Conservation (phyloP, 805 yeast species). For the Nakazawaea ishiwadae region DNA sequence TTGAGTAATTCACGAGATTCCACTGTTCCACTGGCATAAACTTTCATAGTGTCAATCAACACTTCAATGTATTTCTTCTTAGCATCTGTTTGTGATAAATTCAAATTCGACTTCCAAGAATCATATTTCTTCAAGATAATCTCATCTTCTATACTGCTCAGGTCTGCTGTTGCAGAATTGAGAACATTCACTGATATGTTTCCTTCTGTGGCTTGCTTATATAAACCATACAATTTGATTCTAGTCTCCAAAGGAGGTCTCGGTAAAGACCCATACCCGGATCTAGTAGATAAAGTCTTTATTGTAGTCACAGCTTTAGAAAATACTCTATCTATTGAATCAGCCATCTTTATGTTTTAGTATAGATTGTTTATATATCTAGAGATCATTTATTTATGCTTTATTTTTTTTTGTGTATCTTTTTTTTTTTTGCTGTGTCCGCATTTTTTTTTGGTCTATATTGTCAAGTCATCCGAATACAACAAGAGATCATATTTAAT, state of each 20-base stretch:
- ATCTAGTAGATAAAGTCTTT: constrained; percentile 60
- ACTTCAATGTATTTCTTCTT: constrained; percentile 64
- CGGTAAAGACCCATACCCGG: constrained; percentile 59
- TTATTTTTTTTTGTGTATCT: background rate
- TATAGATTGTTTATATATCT: background rate
- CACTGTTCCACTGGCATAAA: constrained; percentile 61
- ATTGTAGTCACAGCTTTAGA: constrained; percentile 80
- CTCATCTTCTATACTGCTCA: constrained; percentile 49
- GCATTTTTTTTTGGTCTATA: too few species aligned
- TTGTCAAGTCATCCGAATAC: too few species aligned
- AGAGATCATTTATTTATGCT: background rate
- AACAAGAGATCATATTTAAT: too few species aligned
- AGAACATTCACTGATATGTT: constrained; percentile 58
- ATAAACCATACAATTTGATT: constrained; percentile 70
- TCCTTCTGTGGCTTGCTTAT: constrained; percentile 89
- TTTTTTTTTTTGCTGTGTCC: background rate
- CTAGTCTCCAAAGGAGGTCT: constrained; percentile 73
- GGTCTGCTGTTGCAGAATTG: constrained; percentile 29
- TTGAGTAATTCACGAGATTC: constrained; percentile 61
- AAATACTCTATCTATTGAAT: constrained; percentile 71
- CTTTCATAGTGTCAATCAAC: constrained; percentile 67
- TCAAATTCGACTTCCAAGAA: constrained; percentile 78
- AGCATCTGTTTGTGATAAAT: constrained; percentile 65
- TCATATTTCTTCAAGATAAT: constrained; percentile 75
- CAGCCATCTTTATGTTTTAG: constrained; percentile 35